phyloP scores from a whole-genome alignment of 306 rosid species.

The Pyrus bretschneideri region DNA sequence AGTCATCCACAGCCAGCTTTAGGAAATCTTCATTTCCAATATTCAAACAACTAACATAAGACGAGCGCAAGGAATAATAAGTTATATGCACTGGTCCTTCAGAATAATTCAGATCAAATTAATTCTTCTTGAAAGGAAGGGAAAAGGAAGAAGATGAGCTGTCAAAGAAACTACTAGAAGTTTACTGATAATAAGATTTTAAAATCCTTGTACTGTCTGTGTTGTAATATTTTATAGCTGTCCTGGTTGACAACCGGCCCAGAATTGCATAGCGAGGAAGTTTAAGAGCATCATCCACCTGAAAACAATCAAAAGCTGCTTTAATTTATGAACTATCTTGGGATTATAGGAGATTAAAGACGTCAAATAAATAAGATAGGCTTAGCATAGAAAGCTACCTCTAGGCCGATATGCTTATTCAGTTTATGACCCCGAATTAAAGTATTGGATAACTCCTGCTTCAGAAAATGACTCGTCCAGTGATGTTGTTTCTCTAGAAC shows the following conservation, averaged over 20 bases:
- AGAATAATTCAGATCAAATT: neutral
- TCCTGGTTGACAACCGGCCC: conserved; percentile 54
- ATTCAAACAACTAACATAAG: conserved; percentile 46
- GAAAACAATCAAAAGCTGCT: conserved; percentile 6
- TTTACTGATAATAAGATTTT: conserved; percentile 62
- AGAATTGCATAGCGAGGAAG: conserved; percentile 49
- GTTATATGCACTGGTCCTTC: neutral
- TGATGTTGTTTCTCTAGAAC: conserved; percentile 42
- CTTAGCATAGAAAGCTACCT: conserved; percentile 36
- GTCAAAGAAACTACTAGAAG: neutral
- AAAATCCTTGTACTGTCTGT: conserved; percentile 45
- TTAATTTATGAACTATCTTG: conserved; percentile 10
- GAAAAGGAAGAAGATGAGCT: neutral
- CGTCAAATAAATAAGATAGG: neutral
- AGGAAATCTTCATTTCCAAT: conserved; percentile 55
- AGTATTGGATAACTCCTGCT: conserved; percentile 22
- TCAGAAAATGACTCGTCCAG: conserved; percentile 54
- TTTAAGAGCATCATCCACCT: conserved; percentile 57
- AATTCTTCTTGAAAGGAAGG: neutral
- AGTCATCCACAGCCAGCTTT: conserved; percentile 72
- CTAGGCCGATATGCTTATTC: conserved; percentile 29
- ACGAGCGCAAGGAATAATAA: neutral
- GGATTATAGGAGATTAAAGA: neutral
- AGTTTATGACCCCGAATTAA: conserved; percentile 20
- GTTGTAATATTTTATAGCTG: conserved; percentile 51